These are phyloP conservation scores for Termitomyces sp. DNA, from an alignment of 768 basidiomycete genomes.

Conservation along the genomic window DNA sequence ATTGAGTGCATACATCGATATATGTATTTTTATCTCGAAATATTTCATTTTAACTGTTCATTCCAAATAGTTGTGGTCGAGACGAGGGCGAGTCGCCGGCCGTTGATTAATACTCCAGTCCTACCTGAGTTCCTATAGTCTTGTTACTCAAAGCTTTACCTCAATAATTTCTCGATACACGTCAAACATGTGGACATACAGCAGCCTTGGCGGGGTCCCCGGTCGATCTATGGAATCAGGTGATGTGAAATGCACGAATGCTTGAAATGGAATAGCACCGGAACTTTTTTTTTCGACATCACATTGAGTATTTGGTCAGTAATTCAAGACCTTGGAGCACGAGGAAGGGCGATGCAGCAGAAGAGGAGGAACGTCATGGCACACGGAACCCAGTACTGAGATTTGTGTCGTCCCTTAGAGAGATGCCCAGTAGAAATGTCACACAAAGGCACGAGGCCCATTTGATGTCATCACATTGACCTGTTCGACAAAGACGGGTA, in stretches of 20 bases:
- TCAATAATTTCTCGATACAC: background rate
- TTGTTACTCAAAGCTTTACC: background rate
- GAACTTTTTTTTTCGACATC: background rate
- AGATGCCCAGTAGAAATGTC: background rate
- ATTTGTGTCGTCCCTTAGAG: background rate
- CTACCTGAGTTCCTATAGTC: background rate
- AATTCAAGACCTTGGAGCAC: background rate
- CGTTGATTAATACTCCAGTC: no score
- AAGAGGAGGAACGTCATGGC: background rate
- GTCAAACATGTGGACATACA: background rate
- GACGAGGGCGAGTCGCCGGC: background rate
- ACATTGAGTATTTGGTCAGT: background rate
- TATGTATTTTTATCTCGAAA: background rate
- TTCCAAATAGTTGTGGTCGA: background rate
- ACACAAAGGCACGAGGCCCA: background rate
- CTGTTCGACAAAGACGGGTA: background rate
- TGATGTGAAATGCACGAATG: background rate
- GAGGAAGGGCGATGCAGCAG: background rate
- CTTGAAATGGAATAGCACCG: background rate
- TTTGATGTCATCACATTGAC: background rate
- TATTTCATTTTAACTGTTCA: background rate
- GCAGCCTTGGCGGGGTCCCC: background rate
- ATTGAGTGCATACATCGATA: background rate
- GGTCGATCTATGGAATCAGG: no score
- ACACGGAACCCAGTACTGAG: background rate